Evolutionary conservation across 495 filamentous ascomycete species (phyloP), one percentile per base, ranked within the genome.

Genomic region (Podospora conica): DNA sequence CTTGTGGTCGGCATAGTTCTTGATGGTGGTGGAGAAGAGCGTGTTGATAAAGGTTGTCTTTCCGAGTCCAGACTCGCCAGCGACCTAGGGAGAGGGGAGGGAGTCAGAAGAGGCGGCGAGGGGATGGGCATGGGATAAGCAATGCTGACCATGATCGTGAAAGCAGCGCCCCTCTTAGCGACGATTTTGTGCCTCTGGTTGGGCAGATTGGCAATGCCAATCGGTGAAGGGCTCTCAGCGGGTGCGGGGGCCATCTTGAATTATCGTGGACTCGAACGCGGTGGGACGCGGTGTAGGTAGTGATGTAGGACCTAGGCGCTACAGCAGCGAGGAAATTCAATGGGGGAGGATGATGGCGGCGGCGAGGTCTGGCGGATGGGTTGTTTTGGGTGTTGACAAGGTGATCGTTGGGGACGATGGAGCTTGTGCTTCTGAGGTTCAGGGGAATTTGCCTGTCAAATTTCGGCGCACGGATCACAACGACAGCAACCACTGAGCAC

Each of bases 41-140:
- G 95, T 98, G 88, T 98, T 98, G 88, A 98, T 97, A 82, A 98
- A 98, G 68, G 95, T 98, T 18, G 95, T 98, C 86, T 98, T 98
- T 81, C 95, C 95, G 71, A 98, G 81, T 69, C 95, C 95, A 70
- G 96, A 98, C 84, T 98, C 95, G 79, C 95, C 95, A 83, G 96
- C 95, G 81, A 97, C 91, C 91, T 96, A 71, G n/a, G 65, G 40
- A 29, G 28, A 3, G 48, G 61, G 24, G 9, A 67, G 12, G 33
- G 18, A 20, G 55, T 68, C 25, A 55, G 67, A 53, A 66, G 3
- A 7, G 28, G 48, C 54, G 28, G 55, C 18, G 8, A 58, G 20
- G 12, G 10, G 12, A 18, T 7, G 1, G 29, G n/a, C 25, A 31
- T 15, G 27, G 48, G 12, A n/a, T n/a, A 18, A 10, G 31, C 23